A percentile compares a stretch with the other conserved stretches of the same genome.
These are phyloP conservation scores for Kwoniella pini DNA, from an alignment of 768 basidiomycete species.

Conservation along the genomic window DNA sequence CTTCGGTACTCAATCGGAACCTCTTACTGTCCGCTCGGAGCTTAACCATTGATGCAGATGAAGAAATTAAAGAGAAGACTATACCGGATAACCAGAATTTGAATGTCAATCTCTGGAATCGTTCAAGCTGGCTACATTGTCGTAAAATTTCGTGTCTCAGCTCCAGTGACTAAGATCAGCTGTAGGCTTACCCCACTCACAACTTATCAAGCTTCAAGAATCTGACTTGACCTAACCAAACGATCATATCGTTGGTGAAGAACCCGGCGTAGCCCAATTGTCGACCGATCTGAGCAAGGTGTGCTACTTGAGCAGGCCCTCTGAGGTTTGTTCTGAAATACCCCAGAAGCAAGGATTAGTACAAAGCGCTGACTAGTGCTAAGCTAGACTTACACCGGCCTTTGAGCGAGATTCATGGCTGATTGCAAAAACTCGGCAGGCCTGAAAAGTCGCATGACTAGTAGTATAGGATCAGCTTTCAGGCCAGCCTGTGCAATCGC, in stretches of 20 bases:
- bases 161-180: too few species aligned
- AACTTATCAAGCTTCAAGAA: constrained; percentile 47
- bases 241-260: constrained; percentile 74
- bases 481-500: constrained; percentile 28
- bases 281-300: constrained; percentile 73
- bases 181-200: constrained; percentile 38
- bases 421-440: constrained; percentile 91
- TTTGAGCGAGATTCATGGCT: constrained; percentile 67
- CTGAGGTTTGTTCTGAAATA: constrained; percentile 20
- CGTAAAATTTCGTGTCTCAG: too few species aligned
- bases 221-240: constrained; percentile 68
- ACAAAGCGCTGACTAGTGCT: not conserved
- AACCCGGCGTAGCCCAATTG: constrained; percentile 89
- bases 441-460: constrained; percentile 91
- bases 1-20: constrained; percentile 30
- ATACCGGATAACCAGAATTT: constrained; percentile 89
- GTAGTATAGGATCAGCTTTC: not conserved
- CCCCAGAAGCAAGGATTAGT: constrained; percentile 2
- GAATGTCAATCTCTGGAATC: constrained; percentile 67
- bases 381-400: constrained; percentile 42
- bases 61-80: constrained; percentile 67
- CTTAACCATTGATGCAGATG: constrained; percentile 42
- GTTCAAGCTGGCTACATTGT: constrained; percentile 62
- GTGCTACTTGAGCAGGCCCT: constrained; percentile 60
- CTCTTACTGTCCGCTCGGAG: constrained; percentile 48